These are phyloP conservation scores for Phlebiopsis flavidoalba DNA, from an alignment of 768 basidiomycete genomes.

Conservation along the genomic window DNA sequence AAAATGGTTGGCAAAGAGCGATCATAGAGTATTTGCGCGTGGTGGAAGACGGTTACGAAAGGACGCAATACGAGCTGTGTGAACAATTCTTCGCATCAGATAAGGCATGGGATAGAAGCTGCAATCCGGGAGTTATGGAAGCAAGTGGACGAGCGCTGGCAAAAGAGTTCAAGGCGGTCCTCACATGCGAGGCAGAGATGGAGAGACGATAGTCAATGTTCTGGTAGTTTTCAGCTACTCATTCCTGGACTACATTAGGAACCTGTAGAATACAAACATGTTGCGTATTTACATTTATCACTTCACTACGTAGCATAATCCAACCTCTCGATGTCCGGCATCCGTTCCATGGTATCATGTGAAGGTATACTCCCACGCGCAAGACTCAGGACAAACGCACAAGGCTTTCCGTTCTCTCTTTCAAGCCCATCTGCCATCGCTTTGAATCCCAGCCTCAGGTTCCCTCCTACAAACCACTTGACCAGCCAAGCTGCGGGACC, in stretches of 20 bases:
- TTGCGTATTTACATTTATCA: background rate
- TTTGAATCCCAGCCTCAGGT: conserved; percentile 40
- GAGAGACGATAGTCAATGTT: background rate
- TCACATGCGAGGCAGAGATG: background rate
- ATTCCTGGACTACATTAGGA: background rate
- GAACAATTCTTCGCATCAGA: background rate
- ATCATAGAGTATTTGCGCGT: background rate
- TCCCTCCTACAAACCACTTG: conserved; percentile 35
- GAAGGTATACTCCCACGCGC: background rate
- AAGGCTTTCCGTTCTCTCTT: conserved; percentile 40
- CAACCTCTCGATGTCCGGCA: too few species aligned
- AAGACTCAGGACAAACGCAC: background rate
- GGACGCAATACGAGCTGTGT: background rate
- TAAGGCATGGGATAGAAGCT: background rate
- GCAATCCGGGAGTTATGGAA: background rate
- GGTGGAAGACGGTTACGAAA: background rate
- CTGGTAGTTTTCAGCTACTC: background rate
- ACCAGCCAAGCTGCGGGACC: conserved; percentile 53
- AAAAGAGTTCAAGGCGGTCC: background rate
- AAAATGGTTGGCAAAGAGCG: background rate
- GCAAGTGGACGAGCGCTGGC: background rate
- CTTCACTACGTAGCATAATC: too few species aligned
- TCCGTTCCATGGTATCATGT: too few species aligned
- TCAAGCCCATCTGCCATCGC: conserved; percentile 57
- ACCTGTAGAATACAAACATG: background rate